Base-by-base conservation (phyloP, 768 basidiomycete genomes). In the Lactarius trivialis region DNA sequence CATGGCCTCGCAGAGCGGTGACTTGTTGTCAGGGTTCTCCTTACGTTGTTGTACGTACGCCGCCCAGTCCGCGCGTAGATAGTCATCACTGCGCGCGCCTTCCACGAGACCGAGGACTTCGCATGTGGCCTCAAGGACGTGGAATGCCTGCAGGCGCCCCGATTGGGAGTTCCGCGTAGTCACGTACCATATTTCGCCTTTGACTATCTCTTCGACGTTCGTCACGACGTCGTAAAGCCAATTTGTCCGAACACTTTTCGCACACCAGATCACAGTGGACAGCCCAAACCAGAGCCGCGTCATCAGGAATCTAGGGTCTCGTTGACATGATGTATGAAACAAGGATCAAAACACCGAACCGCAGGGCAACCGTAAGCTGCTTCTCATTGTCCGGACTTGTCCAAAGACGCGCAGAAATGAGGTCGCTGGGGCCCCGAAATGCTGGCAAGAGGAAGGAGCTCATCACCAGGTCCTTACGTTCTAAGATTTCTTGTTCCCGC, bases 51-150 rank as follows among this genome's bases (percentile, higher is more conserved):
- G 65, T 54, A 91, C 78, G 69, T 86, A 90, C 0, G 72, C 66
- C 1, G 82, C 79, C 89, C 89, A 91, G 70, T 91, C 89, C 0
- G 75, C 75, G 8, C 89, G 82, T 12, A 77, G 50, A 1, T 66
- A 60, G 36, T 67, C n/a, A 8, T 50, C 37, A 36, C 12, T 26
- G 24, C 55, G 52, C 34, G 41, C 33, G 60, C 50, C 17, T 72
- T 67, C 7, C 12, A 72, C 65, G 34, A 71, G 74, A 0, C 87
- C 88, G 58, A 89, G 78, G 34, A 86, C 84, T 68, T 91, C 89
- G 68, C 89, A 89, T 0, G 89, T 91, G 24, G 80, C 70, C 63
- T 88, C 87, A 1, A 92, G 72, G 32, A 89, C 83, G 68, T 84
- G 83, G 65, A 82, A 78, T 11, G 68, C 70, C 60, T 79, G 74